Evolutionary conservation across 768 basidiomycete species (phyloP).

Genomic region (Trametes meyenii): DNA sequence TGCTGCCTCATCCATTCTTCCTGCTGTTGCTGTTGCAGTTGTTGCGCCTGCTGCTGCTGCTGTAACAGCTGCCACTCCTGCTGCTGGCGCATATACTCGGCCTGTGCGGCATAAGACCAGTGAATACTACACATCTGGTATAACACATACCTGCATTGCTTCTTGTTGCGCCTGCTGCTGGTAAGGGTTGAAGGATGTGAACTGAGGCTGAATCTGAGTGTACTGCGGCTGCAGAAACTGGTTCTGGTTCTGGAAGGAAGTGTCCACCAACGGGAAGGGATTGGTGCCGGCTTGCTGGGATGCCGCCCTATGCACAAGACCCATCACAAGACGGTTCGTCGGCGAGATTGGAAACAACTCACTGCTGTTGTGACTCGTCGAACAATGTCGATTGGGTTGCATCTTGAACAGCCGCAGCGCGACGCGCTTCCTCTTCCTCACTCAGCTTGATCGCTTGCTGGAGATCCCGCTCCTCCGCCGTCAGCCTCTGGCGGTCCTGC

Average conservation of each 20-base stretch:
- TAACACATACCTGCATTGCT: constrained; percentile 58
- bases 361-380: constrained; percentile 85
- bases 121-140: background rate
- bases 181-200: constrained; percentile 92
- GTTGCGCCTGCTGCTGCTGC: constrained; percentile 48
- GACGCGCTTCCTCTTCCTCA: constrained; percentile 85
- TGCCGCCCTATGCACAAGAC: constrained; percentile 15
- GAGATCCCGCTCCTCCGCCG: constrained; percentile 82
- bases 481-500: constrained; percentile 48
- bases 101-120: constrained; percentile 31
- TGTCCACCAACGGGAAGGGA: constrained; percentile 64
- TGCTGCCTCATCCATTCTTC: constrained; percentile 67
- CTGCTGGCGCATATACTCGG: constrained; percentile 50
- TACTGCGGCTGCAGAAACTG: constrained; percentile 72
- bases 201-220: constrained; percentile 78
- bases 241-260: constrained; percentile 50
- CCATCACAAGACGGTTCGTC: constrained; percentile 2
- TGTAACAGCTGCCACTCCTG: constrained; percentile 78
- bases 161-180: constrained; percentile 94
- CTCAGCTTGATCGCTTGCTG: constrained; percentile 82
- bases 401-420: constrained; percentile 71
- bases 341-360: constrained; percentile 32
- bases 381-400: constrained; percentile 78
- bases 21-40: constrained; percentile 48
- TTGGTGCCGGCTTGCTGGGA: constrained; percentile 41